Evolutionary conservation across 352 stramenopile genomes (phyloP).

Genomic region (Globisporangium okanoganense): DNA sequence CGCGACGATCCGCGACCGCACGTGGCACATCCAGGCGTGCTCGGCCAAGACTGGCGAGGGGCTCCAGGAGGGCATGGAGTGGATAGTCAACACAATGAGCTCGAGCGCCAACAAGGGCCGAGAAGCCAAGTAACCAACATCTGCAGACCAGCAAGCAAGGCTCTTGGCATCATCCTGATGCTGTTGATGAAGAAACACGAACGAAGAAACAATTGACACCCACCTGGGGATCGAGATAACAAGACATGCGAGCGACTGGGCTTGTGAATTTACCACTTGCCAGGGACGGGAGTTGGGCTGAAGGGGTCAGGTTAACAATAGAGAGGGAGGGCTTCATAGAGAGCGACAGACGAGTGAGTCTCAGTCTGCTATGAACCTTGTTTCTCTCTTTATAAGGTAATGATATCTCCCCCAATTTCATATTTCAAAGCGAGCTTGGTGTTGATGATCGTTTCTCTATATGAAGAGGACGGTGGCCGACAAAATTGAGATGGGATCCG

Average conservation of each 20-base stretch:
- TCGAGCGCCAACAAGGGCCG: slow-evolving; percentile 32
- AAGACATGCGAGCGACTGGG: not conserved
- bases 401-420: not conserved
- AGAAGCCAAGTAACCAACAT: slow-evolving; percentile 58
- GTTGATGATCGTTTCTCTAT: no score
- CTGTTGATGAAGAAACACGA: not conserved
- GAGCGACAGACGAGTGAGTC: not conserved
- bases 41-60: slow-evolving; percentile 89
- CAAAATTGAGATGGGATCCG: no score
- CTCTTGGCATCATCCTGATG: not conserved
- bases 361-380: not conserved
- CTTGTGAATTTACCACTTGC: no score
- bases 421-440: no score
- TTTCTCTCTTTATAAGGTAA: not conserved
- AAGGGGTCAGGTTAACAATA: no score
- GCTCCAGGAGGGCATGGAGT: slow-evolving; percentile 86
- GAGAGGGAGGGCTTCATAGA: not conserved
- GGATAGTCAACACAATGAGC: slow-evolving; percentile 85
- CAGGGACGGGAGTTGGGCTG: not conserved
- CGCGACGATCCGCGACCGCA: slow-evolving; percentile 83
- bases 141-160: not conserved
- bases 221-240: not conserved
- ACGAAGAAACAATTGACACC: not conserved
- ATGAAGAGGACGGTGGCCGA: no score
- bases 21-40: slow-evolving; percentile 90